phyloP scores from a whole-genome alignment of 345 rosid genomes.

The Clausena lansium region DNA sequence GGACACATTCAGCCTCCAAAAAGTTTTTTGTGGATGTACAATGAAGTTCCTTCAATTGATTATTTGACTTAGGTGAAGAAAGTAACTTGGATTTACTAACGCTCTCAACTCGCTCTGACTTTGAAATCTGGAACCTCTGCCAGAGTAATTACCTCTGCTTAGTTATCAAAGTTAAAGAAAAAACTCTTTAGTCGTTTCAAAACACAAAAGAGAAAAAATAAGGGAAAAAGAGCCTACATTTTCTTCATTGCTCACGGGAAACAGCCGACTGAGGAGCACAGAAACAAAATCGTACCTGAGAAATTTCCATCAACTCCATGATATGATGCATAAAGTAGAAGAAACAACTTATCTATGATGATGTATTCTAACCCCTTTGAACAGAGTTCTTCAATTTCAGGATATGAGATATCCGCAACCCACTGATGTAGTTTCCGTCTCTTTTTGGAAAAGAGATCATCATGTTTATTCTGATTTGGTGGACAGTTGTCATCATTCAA shows the following conservation, averaged over 20 bases:
- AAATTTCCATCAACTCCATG: constrained; percentile 28
- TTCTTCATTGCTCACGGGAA: constrained; percentile 37
- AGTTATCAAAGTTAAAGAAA: constrained; percentile 17
- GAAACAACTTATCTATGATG: background rate
- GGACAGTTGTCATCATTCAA: constrained; percentile 22
- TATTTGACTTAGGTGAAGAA: constrained; percentile 29
- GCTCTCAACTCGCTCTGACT: constrained; percentile 21
- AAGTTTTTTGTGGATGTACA: constrained; percentile 27
- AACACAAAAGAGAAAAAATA: background rate
- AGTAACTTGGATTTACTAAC: constrained; percentile 25
- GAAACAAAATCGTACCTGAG: constrained; percentile 59
- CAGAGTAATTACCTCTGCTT: constrained; percentile 16
- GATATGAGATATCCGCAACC: constrained; percentile 46
- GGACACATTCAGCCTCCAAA: constrained; percentile 31
- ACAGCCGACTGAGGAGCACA: constrained; percentile 49
- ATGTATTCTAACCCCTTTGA: constrained; percentile 48
- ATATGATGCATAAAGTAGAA: constrained; percentile 17
- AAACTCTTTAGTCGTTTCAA: background rate
- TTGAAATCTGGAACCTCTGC: constrained; percentile 36
- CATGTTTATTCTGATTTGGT: constrained; percentile 37
- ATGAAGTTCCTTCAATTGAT: constrained; percentile 23
- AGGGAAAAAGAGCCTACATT: constrained; percentile 42
- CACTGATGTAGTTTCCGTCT: constrained; percentile 53
- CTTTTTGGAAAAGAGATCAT: constrained; percentile 47
- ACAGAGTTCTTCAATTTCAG: constrained; percentile 44